phyloP scores from a whole-genome alignment of 306 rosid genomes.

The Trifolium fragiferum region DNA sequence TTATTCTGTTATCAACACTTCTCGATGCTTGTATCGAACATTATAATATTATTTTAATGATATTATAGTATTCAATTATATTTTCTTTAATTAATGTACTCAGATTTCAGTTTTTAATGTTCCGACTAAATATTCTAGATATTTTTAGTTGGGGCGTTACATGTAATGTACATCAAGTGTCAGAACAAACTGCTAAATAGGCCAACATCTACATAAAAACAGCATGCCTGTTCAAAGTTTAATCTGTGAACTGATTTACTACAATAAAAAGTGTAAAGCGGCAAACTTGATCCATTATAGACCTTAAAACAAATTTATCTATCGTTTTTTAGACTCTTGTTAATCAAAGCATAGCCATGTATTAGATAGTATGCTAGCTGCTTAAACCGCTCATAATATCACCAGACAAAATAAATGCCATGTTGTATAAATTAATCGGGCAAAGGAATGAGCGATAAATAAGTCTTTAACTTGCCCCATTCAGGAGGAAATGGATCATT shows the following conservation, averaged over 20 bases:
- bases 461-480: slow-evolving; percentile 74
- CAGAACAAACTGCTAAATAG: slow-evolving; percentile 23
- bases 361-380: slow-evolving; percentile 9
- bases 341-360: slow-evolving; percentile 1
- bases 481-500: slow-evolving; percentile 84
- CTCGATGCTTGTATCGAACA: no score
- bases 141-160: no score
- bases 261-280: neutral
- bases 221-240: slow-evolving; percentile 15
- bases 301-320: slow-evolving; percentile 7
- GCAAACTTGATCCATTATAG: slow-evolving; percentile 12
- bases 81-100: no score
- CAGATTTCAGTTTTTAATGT: no score
- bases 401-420: slow-evolving; percentile 1
- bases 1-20: no score
- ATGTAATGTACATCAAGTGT: slow-evolving; percentile 32
- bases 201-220: slow-evolving; percentile 6
- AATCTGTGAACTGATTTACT: neutral
- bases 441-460: slow-evolving; percentile 7
- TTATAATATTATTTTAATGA: no score
- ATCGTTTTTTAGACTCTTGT: neutral
- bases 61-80: no score
- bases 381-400: slow-evolving; percentile 24
- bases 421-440: neutral
- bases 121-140: no score